Evolutionary conservation across 345 rosid species (phyloP), one percentile per base, ranked within the genome.

Genomic region (Kernera saxatilis): DNA sequence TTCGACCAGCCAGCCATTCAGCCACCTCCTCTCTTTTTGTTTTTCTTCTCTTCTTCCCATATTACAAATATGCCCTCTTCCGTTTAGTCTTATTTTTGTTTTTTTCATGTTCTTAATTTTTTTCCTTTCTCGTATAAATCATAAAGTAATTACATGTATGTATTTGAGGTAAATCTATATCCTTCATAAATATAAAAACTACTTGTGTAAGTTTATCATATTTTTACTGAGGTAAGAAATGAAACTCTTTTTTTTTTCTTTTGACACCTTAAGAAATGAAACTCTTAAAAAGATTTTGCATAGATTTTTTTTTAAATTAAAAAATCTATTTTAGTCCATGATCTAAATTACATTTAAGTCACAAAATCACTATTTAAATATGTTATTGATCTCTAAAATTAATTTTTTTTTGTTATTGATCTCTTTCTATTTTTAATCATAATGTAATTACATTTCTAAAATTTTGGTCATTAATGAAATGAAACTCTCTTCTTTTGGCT

Each of bases 1-100:
- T 64, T 68, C 53, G 78, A 76, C 88, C 74, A 75, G 74, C 74
- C 84, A 64, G 57, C 69, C 57, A 3, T 23, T 55, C 25, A 48
- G 39, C 61, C 72, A 49, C 52, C 71, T 25, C 33, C 35, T 69
- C 79, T 60, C 74, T 62, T 75, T 75, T 75, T 75, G 61, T 45
- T 62, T 57, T 37, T 21, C 54, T 22, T 15, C 11, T 1, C 1
- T 23, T 66, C 19, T 40, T 58, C 1, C 44, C n/a, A 7, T 65
- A 65, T 82, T 74, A 83, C 86, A 45, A 49, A 40, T 68, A 37
- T 3, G 12, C 40, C 82, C 86, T 55, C 23, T 5, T n/a, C n/a
- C 0, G 17, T 44, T 5, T 51, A 15, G 15, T 57, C 30, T 45
- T 5, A 12, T 64, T 46, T 9, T 51, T 8, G 17, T 15, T 27